A percentile compares a stretch with the other conserved stretches of the same genome.
phyloP scores from a whole-genome alignment of 345 rosid genomes.

The Laguncularia racemosa region DNA sequence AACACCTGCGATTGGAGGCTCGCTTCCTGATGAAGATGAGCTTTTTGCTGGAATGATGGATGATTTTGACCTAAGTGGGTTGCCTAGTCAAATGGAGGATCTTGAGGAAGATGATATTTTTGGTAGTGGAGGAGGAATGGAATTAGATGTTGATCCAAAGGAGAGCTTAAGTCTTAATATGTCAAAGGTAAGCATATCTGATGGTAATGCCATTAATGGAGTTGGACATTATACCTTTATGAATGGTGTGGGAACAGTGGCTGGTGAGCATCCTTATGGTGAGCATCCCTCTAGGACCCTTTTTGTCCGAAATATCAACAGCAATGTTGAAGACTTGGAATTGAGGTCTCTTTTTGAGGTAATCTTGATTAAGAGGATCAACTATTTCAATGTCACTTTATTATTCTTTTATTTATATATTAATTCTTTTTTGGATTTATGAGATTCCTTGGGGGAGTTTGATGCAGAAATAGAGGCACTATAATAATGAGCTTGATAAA shows the following conservation, averaged over 20 bases:
- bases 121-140: constrained; percentile 92
- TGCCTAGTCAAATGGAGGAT: constrained; percentile 67
- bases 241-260: constrained; percentile 64
- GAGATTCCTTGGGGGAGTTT: not conserved
- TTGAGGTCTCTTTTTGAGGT: constrained; percentile 88
- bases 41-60: constrained; percentile 80
- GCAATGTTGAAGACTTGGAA: constrained; percentile 88
- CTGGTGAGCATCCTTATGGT: constrained; percentile 91
- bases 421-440: not conserved
- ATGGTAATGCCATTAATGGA: constrained; percentile 42
- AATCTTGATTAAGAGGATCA: constrained; percentile 1
- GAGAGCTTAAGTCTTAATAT: constrained; percentile 39
- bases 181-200: constrained; percentile 46
- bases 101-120: constrained; percentile 84
- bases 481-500: too few species aligned
- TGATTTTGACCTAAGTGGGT: constrained; percentile 62
- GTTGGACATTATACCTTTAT: constrained; percentile 36
- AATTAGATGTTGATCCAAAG: constrained; percentile 59
- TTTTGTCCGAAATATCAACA: constrained; percentile 89
- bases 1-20: constrained; percentile 36
- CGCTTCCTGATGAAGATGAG: constrained; percentile 79
- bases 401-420: not conserved
- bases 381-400: not conserved
- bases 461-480: too few species aligned
- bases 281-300: constrained; percentile 96